Evolutionary conservation across 345 rosid species (phyloP).

Genomic region (Excoecaria agallocha): DNA sequence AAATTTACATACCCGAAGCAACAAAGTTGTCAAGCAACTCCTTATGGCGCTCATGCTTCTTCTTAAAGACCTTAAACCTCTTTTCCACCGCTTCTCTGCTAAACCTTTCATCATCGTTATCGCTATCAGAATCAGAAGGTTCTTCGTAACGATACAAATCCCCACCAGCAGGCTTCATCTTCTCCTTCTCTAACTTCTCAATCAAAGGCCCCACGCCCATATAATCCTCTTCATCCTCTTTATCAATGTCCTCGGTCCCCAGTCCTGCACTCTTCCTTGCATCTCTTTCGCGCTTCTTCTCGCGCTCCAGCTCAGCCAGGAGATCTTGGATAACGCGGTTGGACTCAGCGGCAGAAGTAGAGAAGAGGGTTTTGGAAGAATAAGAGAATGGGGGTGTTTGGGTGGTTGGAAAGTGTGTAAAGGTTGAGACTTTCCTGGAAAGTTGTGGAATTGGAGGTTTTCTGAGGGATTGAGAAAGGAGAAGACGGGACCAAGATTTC

Average conservation of each 20-base stretch:
- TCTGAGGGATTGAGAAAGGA: constrained; percentile 16
- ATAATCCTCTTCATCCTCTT: constrained; percentile 81
- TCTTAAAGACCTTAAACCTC: constrained; percentile 38
- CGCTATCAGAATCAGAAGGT: constrained; percentile 72
- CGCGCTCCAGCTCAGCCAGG: constrained; percentile 57
- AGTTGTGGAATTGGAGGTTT: constrained; percentile 9
- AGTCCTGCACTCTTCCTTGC: constrained; percentile 63
- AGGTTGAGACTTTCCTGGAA: constrained; percentile 17
- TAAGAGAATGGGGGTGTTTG: constrained; percentile 27
- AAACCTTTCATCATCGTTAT: constrained; percentile 53
- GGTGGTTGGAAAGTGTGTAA: constrained; percentile 17
- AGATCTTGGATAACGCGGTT: constrained; percentile 44
- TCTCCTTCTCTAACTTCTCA: constrained; percentile 67
- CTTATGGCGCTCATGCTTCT: constrained; percentile 56
- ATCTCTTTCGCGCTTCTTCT: constrained; percentile 70
- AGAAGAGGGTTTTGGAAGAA: constrained; percentile 41
- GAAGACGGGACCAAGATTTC: constrained; percentile 21
- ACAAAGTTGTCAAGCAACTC: constrained; percentile 59
- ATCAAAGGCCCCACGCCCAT: constrained; percentile 72
- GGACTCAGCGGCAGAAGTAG: constrained; percentile 25
- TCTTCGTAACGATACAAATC: constrained; percentile 43
- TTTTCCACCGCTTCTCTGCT: constrained; percentile 40
- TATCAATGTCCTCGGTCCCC: constrained; percentile 70
- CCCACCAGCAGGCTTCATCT: constrained; percentile 40
- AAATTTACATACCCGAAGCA: constrained; percentile 42